Base-by-base conservation (phyloP, 163 green algal genomes). In the Scenedesmus sp. region DNA sequence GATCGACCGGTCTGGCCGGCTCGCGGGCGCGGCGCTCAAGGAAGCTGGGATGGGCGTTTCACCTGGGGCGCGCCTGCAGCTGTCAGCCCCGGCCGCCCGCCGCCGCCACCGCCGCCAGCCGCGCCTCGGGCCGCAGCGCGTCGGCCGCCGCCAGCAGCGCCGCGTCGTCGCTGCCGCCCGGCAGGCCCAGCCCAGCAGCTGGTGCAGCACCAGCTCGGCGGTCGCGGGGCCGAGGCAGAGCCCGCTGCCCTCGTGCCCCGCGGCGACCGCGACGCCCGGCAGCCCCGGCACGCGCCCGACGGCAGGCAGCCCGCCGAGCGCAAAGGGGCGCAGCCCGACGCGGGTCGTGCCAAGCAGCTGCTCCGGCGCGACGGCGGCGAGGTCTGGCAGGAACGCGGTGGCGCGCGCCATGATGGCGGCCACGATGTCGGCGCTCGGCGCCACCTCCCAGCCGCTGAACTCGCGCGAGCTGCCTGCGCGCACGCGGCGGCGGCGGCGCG, bases 201-300 rank as follows among this genome's bases (percentile, higher is more conserved):
- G 74, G 36, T 69, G 64, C 64, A 83, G 44, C 75, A 93, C 50
- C 4, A 96, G 63, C 51, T 90, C 83, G 2, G 78, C 91, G 1
- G 90, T 94, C 13, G 84, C 91, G 6, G 92, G 92, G 0, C 81
- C 90, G 39, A 95, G 76, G 20, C 81, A 90, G 29, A 96, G 80
- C 5, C 92, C 92, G n/a, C 87, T 92, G 39, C 92, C 92, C 70
- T 96, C 92, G 63, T 96, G 92, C 2, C 92, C 92, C 1, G 90
- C 89, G n/a, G 92, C 91, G 1, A 96, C 48, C n/a, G 86, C 86
- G 33, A 96, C 62, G 64, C 86, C 87, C 26, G 77, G 81, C 18
- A 77, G 33, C 2, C 81, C 84, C 2, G 75, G 70, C 22, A 95
- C 72, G 0, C 77, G 78, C 0, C 91, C 91, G 15, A 96, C 77